Base-by-base conservation (phyloP, 2,329 filamentous ascomycete species). In the Penicillium hesseltinei region DNA sequence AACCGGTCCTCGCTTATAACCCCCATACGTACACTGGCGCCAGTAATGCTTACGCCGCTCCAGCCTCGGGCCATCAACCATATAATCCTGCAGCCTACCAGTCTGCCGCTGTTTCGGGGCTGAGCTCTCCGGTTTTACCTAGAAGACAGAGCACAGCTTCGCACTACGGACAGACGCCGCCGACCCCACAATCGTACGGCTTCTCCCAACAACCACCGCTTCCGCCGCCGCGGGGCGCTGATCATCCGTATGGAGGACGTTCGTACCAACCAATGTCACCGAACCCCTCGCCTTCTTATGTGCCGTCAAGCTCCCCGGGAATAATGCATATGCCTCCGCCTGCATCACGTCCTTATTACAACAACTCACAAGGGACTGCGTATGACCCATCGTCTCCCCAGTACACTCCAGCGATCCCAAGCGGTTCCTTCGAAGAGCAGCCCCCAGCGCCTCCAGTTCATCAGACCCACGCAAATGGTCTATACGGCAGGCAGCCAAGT, bases 1-100 rank as follows among this genome's bases (percentile, higher is more conserved):
- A 78, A 51, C 75, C 74, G 27, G 70, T 72, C 69, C 73, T 75
- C 72, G 81, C 83, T 43, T 93, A 92, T 74, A 93, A 92, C 69
- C 89, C 90, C 2, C 83, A 88, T 70, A 78, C 81, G 38, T 93
- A 82, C 66, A 69, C 66, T 39, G 63, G 64, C 47, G 61, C 67
- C 44, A 64, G 45, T 51, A 68, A 55, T 54, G 56, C 61, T 8
- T 71, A 73, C 53, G 56, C 60, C 35, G 72, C 55, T 38, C 66
- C 66, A 21, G 56, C 54, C 11, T 58, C 71, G 9, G 58, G 58
- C 11, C 75, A 78, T 62, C 78, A 78, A 54, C 75, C 78, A 11
- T 82, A 82, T 63, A 78, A 81, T 54, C 80, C 80, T 1, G 79
- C 80, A 3, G 78, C 78, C 23, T 82, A 81, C 60, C 75, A 78